Evolutionary conservation across 805 yeast genomes (phyloP).

Genomic region (Priceomyces medius): DNA sequence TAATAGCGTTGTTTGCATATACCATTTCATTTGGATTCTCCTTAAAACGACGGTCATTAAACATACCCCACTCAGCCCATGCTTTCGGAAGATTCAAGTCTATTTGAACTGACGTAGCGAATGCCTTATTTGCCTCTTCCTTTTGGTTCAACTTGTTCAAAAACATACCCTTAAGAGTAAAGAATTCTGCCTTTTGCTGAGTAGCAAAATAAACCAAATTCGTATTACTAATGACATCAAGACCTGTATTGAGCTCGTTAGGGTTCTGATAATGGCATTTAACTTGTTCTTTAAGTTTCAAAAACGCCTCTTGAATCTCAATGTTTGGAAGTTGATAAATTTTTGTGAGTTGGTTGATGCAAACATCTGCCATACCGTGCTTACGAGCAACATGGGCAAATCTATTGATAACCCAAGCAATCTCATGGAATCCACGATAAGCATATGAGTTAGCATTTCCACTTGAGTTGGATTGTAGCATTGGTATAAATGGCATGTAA

Average conservation of each 20-base stretch:
- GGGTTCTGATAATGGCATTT: conserved; percentile 94
- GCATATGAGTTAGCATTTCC: conserved; percentile 87
- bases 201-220: conserved; percentile 94
- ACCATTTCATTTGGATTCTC: conserved; percentile 79
- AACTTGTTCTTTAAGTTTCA: conserved; percentile 94
- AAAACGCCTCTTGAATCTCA: conserved; percentile 96
- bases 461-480: conserved; percentile 63
- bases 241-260: conserved; percentile 87
- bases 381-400: conserved; percentile 98
- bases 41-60: conserved; percentile 83
- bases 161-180: conserved; percentile 97
- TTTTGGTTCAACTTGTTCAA: conserved; percentile 84
- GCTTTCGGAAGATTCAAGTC: conserved; percentile 94
- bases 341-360: conserved; percentile 87
- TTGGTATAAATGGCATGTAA: conserved; percentile 88
- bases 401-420: conserved; percentile 97
- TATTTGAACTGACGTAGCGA: conserved; percentile 96
- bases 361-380: conserved; percentile 95
- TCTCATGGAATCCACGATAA: conserved; percentile 96
- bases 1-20: conserved; percentile 89
- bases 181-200: conserved; percentile 97
- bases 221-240: conserved; percentile 95
- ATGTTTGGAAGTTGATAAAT: conserved; percentile 95
- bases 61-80: conserved; percentile 99
- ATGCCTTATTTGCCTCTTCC: conserved; percentile 96